A percentile compares a stretch with the other conserved stretches of the same genome.
Conservation (phyloP, 768 basidiomycete species). For the Pseudohyphozyma bogoriensis region DNA sequence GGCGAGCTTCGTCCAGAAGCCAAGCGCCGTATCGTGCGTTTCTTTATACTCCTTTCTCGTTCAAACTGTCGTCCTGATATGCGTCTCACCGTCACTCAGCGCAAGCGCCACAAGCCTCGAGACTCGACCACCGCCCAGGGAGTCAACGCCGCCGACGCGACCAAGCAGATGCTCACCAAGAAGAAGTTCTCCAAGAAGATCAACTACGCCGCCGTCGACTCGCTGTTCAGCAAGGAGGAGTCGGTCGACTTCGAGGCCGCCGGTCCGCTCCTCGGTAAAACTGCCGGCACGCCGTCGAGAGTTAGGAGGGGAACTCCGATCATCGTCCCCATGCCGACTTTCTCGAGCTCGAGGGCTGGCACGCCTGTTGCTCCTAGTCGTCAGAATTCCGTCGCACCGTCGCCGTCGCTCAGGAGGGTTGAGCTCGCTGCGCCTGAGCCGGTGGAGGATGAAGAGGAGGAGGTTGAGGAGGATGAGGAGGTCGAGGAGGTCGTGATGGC, state of each 20-base stretch:
- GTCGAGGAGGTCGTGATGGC: neutral
- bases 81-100: constrained; percentile 5
- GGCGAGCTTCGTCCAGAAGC: constrained; percentile 21
- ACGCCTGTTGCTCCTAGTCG: no score
- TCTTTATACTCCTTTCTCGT: neutral
- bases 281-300: neutral
- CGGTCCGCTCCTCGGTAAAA: neutral
- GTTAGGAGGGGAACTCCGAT: neutral
- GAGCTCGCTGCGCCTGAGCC: neutral
- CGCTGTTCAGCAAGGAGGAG: constrained; percentile 46
- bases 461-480: neutral
- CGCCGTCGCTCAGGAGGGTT: no score
- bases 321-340: neutral
- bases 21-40: constrained; percentile 8
- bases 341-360: neutral
- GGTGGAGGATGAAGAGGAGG: neutral
- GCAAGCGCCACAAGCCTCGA: constrained; percentile 47
- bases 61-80: neutral
- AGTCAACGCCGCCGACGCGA: constrained; percentile 63
- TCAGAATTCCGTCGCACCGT: no score
- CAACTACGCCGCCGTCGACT: constrained; percentile 81
- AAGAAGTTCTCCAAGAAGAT: constrained; percentile 79
- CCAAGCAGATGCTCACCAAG: constrained; percentile 67
- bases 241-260: neutral
- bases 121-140: constrained; percentile 65